phyloP scores from a whole-genome alignment of 108 stramenopile genomes.

The Stephanodiscus minutulus region DNA sequence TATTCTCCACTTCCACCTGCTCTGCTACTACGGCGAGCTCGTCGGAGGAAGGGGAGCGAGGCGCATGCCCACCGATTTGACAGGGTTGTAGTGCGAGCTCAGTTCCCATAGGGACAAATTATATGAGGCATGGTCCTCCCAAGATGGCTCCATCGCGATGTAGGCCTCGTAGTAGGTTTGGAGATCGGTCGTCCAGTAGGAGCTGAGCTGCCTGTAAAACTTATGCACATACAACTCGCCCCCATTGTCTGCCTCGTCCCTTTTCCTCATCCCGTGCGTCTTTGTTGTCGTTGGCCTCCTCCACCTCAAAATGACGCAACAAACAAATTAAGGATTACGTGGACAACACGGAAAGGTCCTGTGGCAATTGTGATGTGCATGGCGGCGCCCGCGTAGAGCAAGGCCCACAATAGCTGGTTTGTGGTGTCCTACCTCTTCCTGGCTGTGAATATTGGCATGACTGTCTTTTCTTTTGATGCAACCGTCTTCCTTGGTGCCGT shows the following conservation, averaged over 20 bases:
- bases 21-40: not conserved
- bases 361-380: no score
- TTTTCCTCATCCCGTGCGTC: not conserved
- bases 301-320: no score
- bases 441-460: no score
- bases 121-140: not conserved
- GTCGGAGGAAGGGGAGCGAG: not conserved
- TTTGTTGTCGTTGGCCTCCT: no score
- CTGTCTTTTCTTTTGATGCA: no score
- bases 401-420: no score
- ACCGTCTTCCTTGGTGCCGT: no score
- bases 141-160: not conserved
- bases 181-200: constrained; percentile 5
- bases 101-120: not conserved
- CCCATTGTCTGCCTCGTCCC: no score
- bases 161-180: not conserved
- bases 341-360: no score
- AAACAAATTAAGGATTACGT: no score
- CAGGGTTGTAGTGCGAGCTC: constrained; percentile 2
- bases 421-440: no score
- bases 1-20: not conserved
- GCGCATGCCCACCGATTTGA: not conserved
- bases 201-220: not conserved
- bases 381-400: no score
- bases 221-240: not conserved